phyloP scores from a whole-genome alignment of 1,284 basidiomycete species.

The Trichosporon coremiiforme region DNA sequence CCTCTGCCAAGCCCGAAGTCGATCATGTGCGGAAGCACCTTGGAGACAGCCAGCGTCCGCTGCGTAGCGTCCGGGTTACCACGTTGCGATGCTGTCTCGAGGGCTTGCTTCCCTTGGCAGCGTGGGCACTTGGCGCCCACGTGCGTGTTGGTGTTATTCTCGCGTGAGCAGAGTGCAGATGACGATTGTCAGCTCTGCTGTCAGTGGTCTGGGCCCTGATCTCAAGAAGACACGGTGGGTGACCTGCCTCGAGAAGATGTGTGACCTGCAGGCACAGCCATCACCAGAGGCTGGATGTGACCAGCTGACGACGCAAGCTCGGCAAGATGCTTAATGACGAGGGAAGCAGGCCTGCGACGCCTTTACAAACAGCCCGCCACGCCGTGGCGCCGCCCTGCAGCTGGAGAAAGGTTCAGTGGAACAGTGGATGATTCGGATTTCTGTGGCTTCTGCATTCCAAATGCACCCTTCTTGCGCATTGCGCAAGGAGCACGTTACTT shows the following conservation, averaged over 20 bases:
- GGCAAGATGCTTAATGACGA: neutral
- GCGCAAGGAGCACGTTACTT: neutral
- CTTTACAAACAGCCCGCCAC: too few relatives aligned
- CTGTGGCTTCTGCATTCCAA: neutral
- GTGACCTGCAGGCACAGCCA: neutral
- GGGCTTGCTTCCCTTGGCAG: neutral
- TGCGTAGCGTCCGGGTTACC: too few relatives aligned
- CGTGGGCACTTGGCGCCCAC: neutral
- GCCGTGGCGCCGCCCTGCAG: too few relatives aligned
- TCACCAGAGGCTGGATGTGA: neutral
- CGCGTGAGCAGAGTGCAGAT: too few relatives aligned
- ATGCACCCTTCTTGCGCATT: neutral
- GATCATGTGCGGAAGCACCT: neutral
- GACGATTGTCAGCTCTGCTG: neutral
- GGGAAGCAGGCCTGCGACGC: slow-evolving; percentile 1
- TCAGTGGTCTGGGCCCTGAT: neutral
- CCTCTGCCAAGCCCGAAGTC: neutral
- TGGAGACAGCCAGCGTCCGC: too few relatives aligned
- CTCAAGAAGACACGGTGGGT: too few relatives aligned
- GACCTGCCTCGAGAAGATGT: neutral
- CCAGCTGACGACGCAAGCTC: neutral
- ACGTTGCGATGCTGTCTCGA: neutral
- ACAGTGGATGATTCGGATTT: neutral
- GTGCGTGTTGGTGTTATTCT: too few relatives aligned
- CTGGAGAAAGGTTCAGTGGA: neutral